These are phyloP conservation scores for Silene coronaria DNA, from an alignment of 179 eudicot genomes.

Conservation along the genomic window DNA sequence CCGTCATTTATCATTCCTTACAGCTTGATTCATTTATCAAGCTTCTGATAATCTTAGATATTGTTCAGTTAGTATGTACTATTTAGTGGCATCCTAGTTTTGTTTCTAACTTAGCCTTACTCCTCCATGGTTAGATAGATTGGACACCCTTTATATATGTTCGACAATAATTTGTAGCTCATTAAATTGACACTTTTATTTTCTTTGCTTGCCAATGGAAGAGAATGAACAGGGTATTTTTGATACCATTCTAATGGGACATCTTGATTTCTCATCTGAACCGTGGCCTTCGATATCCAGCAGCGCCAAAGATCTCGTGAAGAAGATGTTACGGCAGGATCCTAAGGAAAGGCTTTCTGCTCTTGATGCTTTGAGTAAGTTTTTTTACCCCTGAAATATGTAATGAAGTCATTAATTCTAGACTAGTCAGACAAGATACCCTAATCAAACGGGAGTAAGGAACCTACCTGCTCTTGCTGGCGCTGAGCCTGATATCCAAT, in stretches of 20 bases:
- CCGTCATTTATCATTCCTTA: not conserved
- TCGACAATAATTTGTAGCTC: not conserved
- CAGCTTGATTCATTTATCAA: not conserved
- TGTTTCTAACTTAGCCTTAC: not conserved
- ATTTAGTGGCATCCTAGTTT: not conserved
- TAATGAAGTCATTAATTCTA: not conserved
- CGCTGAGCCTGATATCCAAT: not conserved
- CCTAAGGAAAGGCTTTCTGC: conserved; percentile 88
- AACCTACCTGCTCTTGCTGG: not conserved
- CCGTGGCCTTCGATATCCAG: conserved; percentile 97
- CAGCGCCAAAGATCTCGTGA: conserved; percentile 93
- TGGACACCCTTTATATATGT: not conserved
- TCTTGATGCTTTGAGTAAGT: conserved; percentile 76
- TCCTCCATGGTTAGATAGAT: not conserved
- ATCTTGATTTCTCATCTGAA: conserved; percentile 75
- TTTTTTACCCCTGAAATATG: not conserved
- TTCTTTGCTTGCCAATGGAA: conserved; percentile 25
- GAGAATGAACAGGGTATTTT: conserved; percentile 93
- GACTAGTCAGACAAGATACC: not conserved
- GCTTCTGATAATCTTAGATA: not conserved
- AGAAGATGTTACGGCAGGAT: conserved; percentile 80
- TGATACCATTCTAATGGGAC: conserved; percentile 70
- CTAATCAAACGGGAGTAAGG: not conserved
- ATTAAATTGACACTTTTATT: conserved; percentile 13
- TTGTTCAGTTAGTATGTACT: not conserved